These are phyloP conservation scores for Schwanniomyces pseudopolymorphus DNA, from an alignment of 805 yeast species.

Conservation along the genomic window DNA sequence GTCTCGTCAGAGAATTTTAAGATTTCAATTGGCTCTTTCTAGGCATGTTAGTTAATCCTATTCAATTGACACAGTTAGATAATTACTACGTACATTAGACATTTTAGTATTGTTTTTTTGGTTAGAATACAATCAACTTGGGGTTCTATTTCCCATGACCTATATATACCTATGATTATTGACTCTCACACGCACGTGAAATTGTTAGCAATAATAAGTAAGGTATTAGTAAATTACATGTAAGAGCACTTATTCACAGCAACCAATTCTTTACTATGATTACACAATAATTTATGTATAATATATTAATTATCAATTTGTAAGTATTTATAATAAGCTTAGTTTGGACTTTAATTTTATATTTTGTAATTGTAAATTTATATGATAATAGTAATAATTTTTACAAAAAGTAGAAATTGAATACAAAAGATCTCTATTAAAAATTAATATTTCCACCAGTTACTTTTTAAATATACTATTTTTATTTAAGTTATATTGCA, in stretches of 20 bases:
- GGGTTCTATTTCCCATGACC: no score
- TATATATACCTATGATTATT: not conserved
- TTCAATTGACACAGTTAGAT: not conserved
- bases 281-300: no score
- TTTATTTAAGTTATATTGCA: not conserved
- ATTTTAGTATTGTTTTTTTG: not conserved
- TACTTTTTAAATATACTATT: no score
- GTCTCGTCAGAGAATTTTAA: constrained; percentile 44
- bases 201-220: not conserved
- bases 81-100: constrained; percentile 4
- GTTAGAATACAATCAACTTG: no score
- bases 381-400: not conserved
- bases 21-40: constrained; percentile 31
- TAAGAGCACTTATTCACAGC: not conserved
- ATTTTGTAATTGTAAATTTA: no score
- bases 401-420: not conserved
- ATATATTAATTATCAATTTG: not conserved
- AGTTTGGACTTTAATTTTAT: no score
- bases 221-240: not conserved
- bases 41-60: not conserved
- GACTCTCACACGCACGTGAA: not conserved
- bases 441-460: no score
- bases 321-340: no score
- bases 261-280: not conserved
- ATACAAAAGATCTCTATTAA: no score